Conservation (phyloP, 2,329 filamentous ascomycete species). For the Biscogniauxia marginata region DNA sequence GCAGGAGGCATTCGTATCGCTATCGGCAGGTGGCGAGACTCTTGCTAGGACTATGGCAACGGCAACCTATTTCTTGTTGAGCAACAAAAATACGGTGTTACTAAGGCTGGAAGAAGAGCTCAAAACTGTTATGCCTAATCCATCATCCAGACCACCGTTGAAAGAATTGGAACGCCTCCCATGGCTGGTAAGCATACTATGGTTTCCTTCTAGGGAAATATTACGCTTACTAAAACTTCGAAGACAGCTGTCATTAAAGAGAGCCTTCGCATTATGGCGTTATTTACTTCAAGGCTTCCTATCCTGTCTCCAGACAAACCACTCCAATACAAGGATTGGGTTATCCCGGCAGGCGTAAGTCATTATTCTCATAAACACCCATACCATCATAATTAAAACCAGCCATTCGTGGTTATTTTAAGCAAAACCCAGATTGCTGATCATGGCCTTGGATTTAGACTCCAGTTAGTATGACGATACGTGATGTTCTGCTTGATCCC, state of each 20-base stretch:
- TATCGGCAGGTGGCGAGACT: constrained; percentile 17
- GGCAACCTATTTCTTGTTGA: constrained; percentile 13
- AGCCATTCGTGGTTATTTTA: background rate
- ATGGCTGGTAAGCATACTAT: constrained; percentile 9
- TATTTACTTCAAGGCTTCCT: constrained; percentile 5
- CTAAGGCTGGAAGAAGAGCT: constrained; percentile 10
- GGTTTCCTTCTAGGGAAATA: background rate
- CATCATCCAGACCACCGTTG: constrained; percentile 9
- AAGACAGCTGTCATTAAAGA: constrained; percentile 11
- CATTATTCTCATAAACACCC: no score
- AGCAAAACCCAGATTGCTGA: background rate
- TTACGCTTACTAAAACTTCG: background rate
- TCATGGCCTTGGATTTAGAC: constrained; percentile 1
- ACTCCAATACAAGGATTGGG: constrained; percentile 4
- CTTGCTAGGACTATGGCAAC: constrained; percentile 5
- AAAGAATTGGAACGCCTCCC: constrained; percentile 15
- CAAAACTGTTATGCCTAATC: constrained; percentile 1
- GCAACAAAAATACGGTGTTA: constrained; percentile 7
- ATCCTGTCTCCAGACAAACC: constrained; percentile 2
- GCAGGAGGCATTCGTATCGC: constrained; percentile 14
- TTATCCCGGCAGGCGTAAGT: constrained; percentile 1
- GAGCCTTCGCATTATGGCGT: constrained; percentile 5
- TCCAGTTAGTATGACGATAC: constrained; percentile 6
- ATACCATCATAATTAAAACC: background rate
- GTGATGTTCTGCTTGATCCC: constrained; percentile 3